Evolutionary conservation across 2,329 filamentous ascomycete genomes (phyloP), one percentile per base, ranked within the genome.

Genomic region (Rutstroemia sp.): DNA sequence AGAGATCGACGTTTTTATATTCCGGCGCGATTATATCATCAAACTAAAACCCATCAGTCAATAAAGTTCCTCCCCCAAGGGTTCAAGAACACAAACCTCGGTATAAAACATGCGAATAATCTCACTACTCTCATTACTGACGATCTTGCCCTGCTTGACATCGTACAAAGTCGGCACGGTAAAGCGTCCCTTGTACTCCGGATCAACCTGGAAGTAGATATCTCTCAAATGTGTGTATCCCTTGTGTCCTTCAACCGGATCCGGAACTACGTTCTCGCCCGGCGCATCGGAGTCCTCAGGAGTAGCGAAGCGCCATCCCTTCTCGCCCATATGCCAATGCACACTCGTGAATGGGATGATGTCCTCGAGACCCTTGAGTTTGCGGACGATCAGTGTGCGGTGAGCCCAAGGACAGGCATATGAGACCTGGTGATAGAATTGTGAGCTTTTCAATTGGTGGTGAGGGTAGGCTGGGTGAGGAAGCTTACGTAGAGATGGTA

Each of bases 401-500:
- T 90, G 90, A 5, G 92, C 67, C 67, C 92, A 97, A 0, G 90
- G 94, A 63, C 77, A 68, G 14, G 64, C 67, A 55, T 68, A 68
- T 27, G 65, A 82, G 14, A 69, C 58, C 66, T 67, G 30, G 21
- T n/a, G 14, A 37, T 48, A 9, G 2, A 14, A 8, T 6, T 27
- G 19, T 30, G 2, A n/a, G 27, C 2, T 52, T 42, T 46, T 42
- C 2, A 88, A 86, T 45, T 90, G 83, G 68, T 14, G 16, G 77
- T 82, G 70, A 82, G 85, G 4, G 81, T 81, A 68, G 85, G 95
- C 64, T 96, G 81, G 73, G 95, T 91, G 71, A 95, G 95, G 53
- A 90, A 79, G 95, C 70, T 86, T 84, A 71, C 86, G 71, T 88
- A 99, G 65, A 99, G 83, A 74, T 99, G 94, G 71, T 99, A 99